phyloP scores from a whole-genome alignment of 805 yeast genomes.

The Barnettozyma salicaria region DNA sequence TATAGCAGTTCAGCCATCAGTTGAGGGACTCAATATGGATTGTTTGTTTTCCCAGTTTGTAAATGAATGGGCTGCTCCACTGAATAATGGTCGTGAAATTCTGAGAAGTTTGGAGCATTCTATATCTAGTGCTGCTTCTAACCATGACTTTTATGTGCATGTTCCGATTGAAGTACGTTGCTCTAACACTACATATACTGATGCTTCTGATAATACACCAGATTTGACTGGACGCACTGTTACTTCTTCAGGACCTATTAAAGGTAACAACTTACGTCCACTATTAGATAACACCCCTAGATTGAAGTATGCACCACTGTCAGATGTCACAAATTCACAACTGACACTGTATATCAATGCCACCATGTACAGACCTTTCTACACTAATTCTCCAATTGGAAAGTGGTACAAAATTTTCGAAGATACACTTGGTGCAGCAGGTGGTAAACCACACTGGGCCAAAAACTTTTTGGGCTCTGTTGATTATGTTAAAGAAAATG shows the following conservation, averaged over 20 bases:
- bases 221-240: slow-evolving; percentile 46
- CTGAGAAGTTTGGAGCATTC: slow-evolving; percentile 57
- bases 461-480: slow-evolving; percentile 76
- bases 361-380: slow-evolving; percentile 94
- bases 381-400: slow-evolving; percentile 61
- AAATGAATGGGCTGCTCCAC: slow-evolving; percentile 95
- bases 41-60: slow-evolving; percentile 92
- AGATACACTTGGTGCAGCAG: slow-evolving; percentile 63
- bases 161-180: slow-evolving; percentile 95
- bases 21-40: slow-evolving; percentile 90
- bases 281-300: slow-evolving; percentile 74
- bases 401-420: slow-evolving; percentile 86
- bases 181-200: slow-evolving; percentile 62
- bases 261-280: slow-evolving; percentile 81
- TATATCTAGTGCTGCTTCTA: slow-evolving; percentile 52
- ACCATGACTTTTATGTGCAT: slow-evolving; percentile 74
- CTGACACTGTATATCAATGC: slow-evolving; percentile 86
- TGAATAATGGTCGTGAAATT: slow-evolving; percentile 68
- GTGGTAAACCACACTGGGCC: slow-evolving; percentile 98
- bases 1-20: slow-evolving; percentile 70
- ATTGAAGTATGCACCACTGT: slow-evolving; percentile 46
- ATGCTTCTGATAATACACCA: slow-evolving; percentile 29
- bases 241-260: slow-evolving; percentile 68
- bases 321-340: slow-evolving; percentile 56
- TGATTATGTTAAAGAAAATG: slow-evolving; percentile 27